These are phyloP conservation scores for Nakaseomyces kungkrabaensis DNA, from an alignment of 1,139 yeast species.

Conservation along the genomic window DNA sequence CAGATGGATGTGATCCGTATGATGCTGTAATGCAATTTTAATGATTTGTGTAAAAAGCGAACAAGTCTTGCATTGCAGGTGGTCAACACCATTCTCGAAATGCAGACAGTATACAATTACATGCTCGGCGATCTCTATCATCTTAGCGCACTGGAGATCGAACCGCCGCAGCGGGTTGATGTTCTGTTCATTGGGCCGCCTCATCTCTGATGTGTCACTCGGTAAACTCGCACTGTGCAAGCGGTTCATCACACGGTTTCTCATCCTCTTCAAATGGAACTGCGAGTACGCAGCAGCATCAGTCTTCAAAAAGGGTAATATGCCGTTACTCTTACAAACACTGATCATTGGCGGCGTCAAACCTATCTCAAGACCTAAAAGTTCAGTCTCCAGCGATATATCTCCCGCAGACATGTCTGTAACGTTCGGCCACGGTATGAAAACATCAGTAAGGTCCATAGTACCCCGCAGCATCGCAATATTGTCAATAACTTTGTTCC, in stretches of 20 bases:
- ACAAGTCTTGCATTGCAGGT: slow-evolving; percentile 14
- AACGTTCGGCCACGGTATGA: slow-evolving; percentile 33
- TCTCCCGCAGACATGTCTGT: slow-evolving; percentile 4
- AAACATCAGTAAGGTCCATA: slow-evolving; percentile 48
- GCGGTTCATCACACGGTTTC: slow-evolving; percentile 5
- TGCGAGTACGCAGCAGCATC: slow-evolving; percentile 17
- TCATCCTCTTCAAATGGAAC: slow-evolving; percentile 10
- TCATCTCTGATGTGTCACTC: slow-evolving; percentile 1
- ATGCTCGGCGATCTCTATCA: slow-evolving; percentile 22
- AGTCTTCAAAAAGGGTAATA: slow-evolving; percentile 23
- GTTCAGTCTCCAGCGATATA: slow-evolving; percentile 5
- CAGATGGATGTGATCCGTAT: slow-evolving; percentile 6
- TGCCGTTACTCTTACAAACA: slow-evolving; percentile 15
- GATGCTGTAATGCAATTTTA: slow-evolving; percentile 10
- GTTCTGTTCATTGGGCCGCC: slow-evolving; percentile 9
- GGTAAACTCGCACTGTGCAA: not conserved
- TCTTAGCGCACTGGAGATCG: slow-evolving; percentile 27
- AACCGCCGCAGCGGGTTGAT: slow-evolving; percentile 26
- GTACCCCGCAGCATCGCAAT: slow-evolving; percentile 44
- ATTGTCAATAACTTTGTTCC: slow-evolving; percentile 33
- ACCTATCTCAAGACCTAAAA: not conserved
- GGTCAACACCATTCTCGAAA: slow-evolving; percentile 5
- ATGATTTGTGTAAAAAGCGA: slow-evolving; percentile 12
- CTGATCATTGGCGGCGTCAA: slow-evolving; percentile 5
- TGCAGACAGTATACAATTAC: slow-evolving; percentile 23